Base-by-base conservation (phyloP, 768 basidiomycete species). In the Kwoniella dendrophila region DNA sequence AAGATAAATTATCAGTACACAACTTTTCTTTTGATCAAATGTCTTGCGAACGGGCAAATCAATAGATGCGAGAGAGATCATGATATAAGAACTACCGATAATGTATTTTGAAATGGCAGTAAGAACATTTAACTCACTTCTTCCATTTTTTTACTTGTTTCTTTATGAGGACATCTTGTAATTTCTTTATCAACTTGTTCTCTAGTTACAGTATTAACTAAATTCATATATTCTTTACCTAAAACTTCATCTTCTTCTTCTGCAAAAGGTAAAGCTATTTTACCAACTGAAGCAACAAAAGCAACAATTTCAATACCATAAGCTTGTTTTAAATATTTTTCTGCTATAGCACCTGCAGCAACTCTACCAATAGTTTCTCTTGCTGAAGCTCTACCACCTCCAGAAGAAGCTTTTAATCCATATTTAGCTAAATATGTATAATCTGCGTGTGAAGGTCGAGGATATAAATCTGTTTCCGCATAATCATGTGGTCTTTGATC, bases 341-440 rank as follows among this genome's bases (percentile, higher is more conserved):
- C 96, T 4, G 96, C 96, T 72, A 99, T 97, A 11, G 96, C 92
- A 33, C 96, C 96, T 10, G 96, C 96, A 4, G 96, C 96, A 30
- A 99, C 96, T 52, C 96, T 90, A 88, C 95, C 95, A 72, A 98
- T 92, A 27, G 96, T 98, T 81, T 99, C 96, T 27, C 96, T 86
- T 43, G 96, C 96, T 74, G 89, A 91, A 71, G 90, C 91, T 20
- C 96, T 84, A 5, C 96, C 96, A 48, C 96, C 96, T 36, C 96
- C 96, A 62, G 89, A 91, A 83, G 90, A 92, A 0, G 96, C 96
- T 82, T 98, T 98, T 79, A 98, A 80, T 30, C 93, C 93, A 76
- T 98, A 99, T 73, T 99, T 99, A 70, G 92, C 87, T 60, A 98
- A 86, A 80, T 99, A 99, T 16, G 96, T 99, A 79, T 89, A 96